phyloP scores from a whole-genome alignment of 805 yeast species.

The Yarrowia bubula region DNA sequence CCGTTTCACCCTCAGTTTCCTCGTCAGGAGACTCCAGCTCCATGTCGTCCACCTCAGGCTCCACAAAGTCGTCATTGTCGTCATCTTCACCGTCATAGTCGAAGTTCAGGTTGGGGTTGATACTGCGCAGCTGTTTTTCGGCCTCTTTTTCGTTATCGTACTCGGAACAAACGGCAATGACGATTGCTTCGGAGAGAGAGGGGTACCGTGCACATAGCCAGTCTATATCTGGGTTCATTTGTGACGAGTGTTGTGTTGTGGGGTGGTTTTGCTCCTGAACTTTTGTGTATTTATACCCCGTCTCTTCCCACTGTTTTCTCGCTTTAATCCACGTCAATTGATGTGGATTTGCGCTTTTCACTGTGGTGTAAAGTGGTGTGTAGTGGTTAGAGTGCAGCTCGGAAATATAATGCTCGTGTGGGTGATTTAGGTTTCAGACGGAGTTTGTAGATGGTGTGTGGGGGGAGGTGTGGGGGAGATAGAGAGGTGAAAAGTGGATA shows the following conservation, averaged over 20 bases:
- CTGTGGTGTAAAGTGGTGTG: too few species aligned
- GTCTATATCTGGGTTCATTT: not conserved
- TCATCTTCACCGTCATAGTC: not conserved
- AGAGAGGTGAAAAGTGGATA: too few species aligned
- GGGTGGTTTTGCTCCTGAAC: too few species aligned
- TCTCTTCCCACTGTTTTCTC: too few species aligned
- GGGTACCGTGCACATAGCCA: constrained; percentile 13
- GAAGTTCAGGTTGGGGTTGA: not conserved
- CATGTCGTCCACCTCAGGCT: not conserved
- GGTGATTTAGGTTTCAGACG: too few species aligned
- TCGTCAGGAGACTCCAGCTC: not conserved
- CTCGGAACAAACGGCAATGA: not conserved
- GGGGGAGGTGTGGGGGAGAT: too few species aligned
- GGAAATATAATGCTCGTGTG: too few species aligned
- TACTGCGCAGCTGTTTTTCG: not conserved
- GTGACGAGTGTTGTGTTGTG: not conserved
- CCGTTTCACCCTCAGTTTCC: not conserved
- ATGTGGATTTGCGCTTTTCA: too few species aligned
- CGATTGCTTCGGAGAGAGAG: not conserved
- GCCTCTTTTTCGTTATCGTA: not conserved
- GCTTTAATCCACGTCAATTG: too few species aligned
- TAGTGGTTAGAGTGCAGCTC: too few species aligned
- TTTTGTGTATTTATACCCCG: too few species aligned
- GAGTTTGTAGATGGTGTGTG: too few species aligned
- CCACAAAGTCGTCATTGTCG: not conserved